phyloP scores from a whole-genome alignment of 192 early-diverging fungal species.

The Spizellomyces punctatus region DNA sequence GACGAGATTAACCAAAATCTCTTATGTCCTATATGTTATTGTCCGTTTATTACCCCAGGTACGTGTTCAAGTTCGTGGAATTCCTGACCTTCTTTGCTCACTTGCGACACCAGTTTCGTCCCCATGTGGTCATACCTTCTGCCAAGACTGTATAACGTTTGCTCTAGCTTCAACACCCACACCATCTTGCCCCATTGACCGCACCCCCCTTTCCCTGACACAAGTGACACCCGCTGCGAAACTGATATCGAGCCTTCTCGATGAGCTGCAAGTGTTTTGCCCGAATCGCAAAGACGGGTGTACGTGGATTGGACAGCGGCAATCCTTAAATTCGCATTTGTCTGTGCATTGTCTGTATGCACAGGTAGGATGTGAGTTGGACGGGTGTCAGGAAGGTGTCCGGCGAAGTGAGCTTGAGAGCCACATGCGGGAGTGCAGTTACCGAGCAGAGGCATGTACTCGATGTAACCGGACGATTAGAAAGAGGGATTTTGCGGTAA shows the following conservation, averaged over 20 bases:
- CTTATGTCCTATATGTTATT: slow-evolving; percentile 41
- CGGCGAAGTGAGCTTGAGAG: slow-evolving; percentile 56
- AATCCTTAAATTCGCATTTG: slow-evolving; percentile 56
- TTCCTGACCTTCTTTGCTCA: background rate
- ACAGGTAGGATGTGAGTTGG: slow-evolving; percentile 47
- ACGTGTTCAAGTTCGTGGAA: background rate
- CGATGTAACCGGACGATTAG: slow-evolving; percentile 59
- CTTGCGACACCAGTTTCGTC: slow-evolving; percentile 25
- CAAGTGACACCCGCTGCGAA: slow-evolving; percentile 57
- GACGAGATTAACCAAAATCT: slow-evolving; percentile 32
- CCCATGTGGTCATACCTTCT: slow-evolving; percentile 69
- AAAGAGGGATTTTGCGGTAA: slow-evolving; percentile 56
- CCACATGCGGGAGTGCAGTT: slow-evolving; percentile 62
- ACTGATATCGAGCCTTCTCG: slow-evolving; percentile 65
- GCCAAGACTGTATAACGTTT: slow-evolving; percentile 58
- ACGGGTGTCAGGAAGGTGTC: slow-evolving; percentile 57
- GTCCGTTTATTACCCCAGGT: slow-evolving; percentile 54
- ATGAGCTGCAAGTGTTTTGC: slow-evolving; percentile 66
- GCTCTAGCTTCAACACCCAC: slow-evolving; percentile 43
- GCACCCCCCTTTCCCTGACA: slow-evolving; percentile 41
- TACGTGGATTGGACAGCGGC: slow-evolving; percentile 57
- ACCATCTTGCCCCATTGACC: slow-evolving; percentile 62
- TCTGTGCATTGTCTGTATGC: slow-evolving; percentile 59
- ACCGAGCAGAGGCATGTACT: slow-evolving; percentile 52
- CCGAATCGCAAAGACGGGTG: slow-evolving; percentile 57